phyloP scores from a whole-genome alignment of 192 early-diverging fungal species.

The Mortierella hygrophila region DNA sequence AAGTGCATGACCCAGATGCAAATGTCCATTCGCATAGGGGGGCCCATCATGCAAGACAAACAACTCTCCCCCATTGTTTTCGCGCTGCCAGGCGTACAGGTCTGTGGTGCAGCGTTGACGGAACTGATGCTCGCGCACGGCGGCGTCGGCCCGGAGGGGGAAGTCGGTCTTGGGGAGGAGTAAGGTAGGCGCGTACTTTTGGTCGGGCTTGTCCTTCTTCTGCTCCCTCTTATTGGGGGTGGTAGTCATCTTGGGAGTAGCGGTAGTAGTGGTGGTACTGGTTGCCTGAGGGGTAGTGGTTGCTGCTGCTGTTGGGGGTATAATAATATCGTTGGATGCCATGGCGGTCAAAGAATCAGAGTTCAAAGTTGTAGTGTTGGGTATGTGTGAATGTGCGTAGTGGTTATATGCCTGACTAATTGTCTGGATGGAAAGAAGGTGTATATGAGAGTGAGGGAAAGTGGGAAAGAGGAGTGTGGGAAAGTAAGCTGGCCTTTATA shows the following conservation, averaged over 20 bases:
- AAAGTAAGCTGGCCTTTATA: neutral
- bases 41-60: conserved; percentile 87
- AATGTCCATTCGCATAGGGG: conserved; percentile 83
- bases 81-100: conserved; percentile 79
- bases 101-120: conserved; percentile 71
- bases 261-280: neutral
- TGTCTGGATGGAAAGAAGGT: neutral
- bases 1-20: conserved; percentile 81
- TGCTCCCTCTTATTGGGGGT: neutral
- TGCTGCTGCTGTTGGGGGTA: conserved; percentile 15
- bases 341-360: conserved; percentile 4
- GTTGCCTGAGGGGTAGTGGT: conserved; percentile 5
- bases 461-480: neutral
- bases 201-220: conserved; percentile 30
- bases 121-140: conserved; percentile 69
- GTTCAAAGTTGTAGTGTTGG: neutral
- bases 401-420: neutral
- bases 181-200: conserved; percentile 69
- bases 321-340: conserved; percentile 4
- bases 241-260: neutral
- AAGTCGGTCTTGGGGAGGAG: conserved; percentile 78
- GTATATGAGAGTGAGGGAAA: neutral
- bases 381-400: neutral
- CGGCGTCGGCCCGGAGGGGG: conserved; percentile 75
- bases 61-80: conserved; percentile 69